Evolutionary conservation across 2,329 filamentous ascomycete species (phyloP), one percentile per base, ranked within the genome.

Genomic region (Orbilia ellipsospora): DNA sequence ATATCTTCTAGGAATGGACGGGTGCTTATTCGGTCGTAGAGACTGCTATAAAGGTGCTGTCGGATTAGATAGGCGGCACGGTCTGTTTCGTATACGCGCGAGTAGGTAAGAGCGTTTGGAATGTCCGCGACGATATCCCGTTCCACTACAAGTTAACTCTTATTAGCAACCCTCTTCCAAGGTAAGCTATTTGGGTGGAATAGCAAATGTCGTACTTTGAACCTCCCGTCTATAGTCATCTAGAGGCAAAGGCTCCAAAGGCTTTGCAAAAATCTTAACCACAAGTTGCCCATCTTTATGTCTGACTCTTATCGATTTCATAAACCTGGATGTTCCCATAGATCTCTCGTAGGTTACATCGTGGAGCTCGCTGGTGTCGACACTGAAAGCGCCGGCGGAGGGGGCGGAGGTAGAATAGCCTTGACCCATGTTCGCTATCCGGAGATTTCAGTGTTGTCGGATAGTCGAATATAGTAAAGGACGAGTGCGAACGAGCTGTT

Each of bases 21-120:
- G 7, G 95, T 99, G 83, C 95, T 96, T 83, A 99, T 89, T 64
- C 95, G 92, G 84, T 99, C 95, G 84, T 99, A 99, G 3, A 99
- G 87, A 23, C 95, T 98, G 85, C 92, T 97, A 83, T 98, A 95
- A 75, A 98, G 89, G 81, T 92, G 98, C 83, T 98, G 96, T 62
- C 95, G 91, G 69, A 97, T 92, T 18, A 99, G 88, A 81, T 96
- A 97, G 56, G 94, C 95, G 81, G 94, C 94, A 51, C 90, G 94
- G 77, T 92, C 90, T 12, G 94, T 97, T 83, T 99, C 95, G 80
- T 97, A 87, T 74, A 97, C 90, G 77, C 93, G 89, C 82, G 97
- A 92, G 83, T 97, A 98, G 62, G 89, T 88, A 74, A 99, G 85
- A 54, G 93, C 93, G 84, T 99, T 99, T 31, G 94, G 93, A 1